phyloP scores from a whole-genome alignment of 108 stramenopile species.

The Stephanodiscus triporus region DNA sequence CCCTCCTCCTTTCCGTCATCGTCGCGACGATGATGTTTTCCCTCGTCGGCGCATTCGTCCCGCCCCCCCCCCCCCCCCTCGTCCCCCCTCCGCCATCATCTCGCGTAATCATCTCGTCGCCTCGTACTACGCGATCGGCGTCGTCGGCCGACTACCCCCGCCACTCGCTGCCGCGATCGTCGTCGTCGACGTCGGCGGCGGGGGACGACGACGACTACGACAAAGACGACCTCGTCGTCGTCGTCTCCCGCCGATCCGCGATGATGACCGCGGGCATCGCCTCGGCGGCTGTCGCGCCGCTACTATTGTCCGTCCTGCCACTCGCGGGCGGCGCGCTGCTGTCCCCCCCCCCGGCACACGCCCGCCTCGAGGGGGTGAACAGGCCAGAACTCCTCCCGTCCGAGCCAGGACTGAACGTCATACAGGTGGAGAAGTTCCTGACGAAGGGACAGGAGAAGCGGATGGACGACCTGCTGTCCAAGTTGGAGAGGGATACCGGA shows the following conservation, averaged over 20 bases:
- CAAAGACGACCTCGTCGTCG: not conserved
- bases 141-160: too few species aligned
- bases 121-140: not conserved
- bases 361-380: conserved; percentile 85
- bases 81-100: too few species aligned
- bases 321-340: too few species aligned
- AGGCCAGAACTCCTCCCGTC: conserved; percentile 82
- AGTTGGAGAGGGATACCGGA: conserved; percentile 79
- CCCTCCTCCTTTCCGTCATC: too few species aligned
- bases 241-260: conserved; percentile 24
- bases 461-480: conserved; percentile 66
- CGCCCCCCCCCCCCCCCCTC: not conserved
- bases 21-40: too few species aligned
- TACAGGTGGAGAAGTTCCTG: conserved; percentile 85
- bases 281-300: conserved; percentile 12
- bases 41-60: not conserved
- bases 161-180: too few species aligned
- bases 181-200: not conserved
- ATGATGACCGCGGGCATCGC: conserved; percentile 1
- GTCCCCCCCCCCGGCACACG: conserved; percentile 50
- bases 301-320: too few species aligned
- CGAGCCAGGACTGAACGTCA: conserved; percentile 72
- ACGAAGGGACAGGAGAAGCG: conserved; percentile 82
- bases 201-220: not conserved
- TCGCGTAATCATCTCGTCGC: too few species aligned